Evolutionary conservation across 1,284 basidiomycete genomes (phyloP), one percentile per base, ranked within the genome.

Genomic region (Ganoderma resinaceum): DNA sequence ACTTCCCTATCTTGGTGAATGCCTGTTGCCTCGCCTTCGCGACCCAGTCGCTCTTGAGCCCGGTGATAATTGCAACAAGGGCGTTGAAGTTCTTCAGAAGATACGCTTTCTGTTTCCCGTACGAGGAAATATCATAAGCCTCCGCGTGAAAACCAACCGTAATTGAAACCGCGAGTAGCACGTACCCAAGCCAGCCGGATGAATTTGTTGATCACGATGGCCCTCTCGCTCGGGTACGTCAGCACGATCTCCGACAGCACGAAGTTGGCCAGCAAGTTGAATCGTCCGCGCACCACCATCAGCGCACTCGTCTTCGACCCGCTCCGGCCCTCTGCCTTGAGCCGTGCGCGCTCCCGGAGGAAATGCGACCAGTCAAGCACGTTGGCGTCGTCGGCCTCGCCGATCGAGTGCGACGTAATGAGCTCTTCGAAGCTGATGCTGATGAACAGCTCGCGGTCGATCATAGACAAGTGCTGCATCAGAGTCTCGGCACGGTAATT

Each of bases 241-340:
- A 92, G 79, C 49, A 93, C 86, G 66, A 96, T 86, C 80, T 96
- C 95, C 26, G 93, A 92, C 20, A 90, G 85, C 7, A 93, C 89
- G 78, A 96, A 97, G 75, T 93, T 93, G 7, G 91, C 91, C 75
- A 95, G 88, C 66, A 97, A 81, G 76, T 96, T 96, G 83, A 97
- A 97, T 33, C 96, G 87, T 20, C 92, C 93, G n/a, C 95, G 88
- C 37, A 96, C 87, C 40, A 91, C 91, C 5, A 88, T 87, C 60
- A 96, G 80, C 11, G 91, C 91, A 69, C 86, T 92, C 57, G 90
- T 91, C 80, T 89, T 91, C 29, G 88, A 82, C 11, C 82, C 78
- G 66, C 82, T 84, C 11, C 86, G 81, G 46, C 85, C 85, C 71
- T 91, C 91, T 1, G 86, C 84, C 74, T 92, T 94, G 82, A 89